Conservation (phyloP, 2,329 filamentous ascomycete genomes). For the Aspergillus quadricinctus region DNA sequence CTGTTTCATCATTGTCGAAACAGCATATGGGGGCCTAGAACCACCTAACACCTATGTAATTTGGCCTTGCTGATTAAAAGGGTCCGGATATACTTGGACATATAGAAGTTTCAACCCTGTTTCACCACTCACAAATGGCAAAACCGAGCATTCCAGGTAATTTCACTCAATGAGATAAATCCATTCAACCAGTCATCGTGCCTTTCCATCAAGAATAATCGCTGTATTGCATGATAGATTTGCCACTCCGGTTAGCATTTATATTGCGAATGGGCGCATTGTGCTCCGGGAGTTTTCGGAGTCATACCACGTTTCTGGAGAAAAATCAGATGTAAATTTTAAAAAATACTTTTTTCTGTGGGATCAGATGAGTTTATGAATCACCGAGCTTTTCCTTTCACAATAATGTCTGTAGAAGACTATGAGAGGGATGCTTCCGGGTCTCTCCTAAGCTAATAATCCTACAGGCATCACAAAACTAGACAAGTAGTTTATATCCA, state of each 20-base stretch:
- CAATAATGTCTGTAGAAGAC: not conserved
- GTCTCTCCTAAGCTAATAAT: not conserved
- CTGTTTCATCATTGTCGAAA: not conserved
- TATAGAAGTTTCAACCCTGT: not conserved
- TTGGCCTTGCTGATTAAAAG: not conserved
- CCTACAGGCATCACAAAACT: not conserved
- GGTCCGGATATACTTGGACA: not conserved
- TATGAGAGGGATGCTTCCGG: not conserved
- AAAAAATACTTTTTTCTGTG: not conserved
- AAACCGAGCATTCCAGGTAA: not conserved
- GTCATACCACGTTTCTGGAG: not conserved
- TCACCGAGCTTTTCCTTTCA: not conserved
- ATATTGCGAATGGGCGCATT: not conserved
- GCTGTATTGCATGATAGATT: not conserved
- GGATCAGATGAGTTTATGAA: not conserved
- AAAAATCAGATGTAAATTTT: not conserved
- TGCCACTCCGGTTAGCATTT: not conserved
- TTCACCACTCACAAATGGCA: too few species aligned
- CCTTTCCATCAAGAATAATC: not conserved
- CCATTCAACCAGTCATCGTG: not conserved
- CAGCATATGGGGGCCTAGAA: not conserved
- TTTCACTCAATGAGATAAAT: not conserved
- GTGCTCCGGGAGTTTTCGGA: too few species aligned
- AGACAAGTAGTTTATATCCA: not conserved
- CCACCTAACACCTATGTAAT: not conserved